Base-by-base conservation (phyloP, 192 early-diverging fungal species). In the Podila verticillata region DNA sequence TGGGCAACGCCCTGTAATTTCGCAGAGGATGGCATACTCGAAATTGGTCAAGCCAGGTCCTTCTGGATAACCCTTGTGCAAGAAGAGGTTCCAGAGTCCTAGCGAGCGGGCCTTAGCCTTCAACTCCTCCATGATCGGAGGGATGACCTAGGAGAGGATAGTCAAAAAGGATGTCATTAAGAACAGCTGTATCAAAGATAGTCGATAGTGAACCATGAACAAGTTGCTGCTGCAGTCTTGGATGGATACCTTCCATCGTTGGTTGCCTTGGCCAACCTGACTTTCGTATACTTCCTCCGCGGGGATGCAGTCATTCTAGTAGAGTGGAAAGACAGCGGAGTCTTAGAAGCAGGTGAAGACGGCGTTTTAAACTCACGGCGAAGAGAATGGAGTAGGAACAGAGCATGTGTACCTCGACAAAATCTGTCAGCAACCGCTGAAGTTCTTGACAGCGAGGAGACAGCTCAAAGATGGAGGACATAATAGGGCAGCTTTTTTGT, bases 1-100 rank as follows among this genome's bases (percentile, higher is more conserved):
- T 31, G 91, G 85, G 49, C 85, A 93, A 48, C 91, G 91, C 56
- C 98, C 98, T 71, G 93, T 95, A 64, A 95, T 75, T 75, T 98
- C 97, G 71, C 95, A 96, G 61, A 99, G 89, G 32, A 93, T 82
- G 7, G 93, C 94, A 83, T 99, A 99, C 74, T 99, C 98, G 66
- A 97, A 86, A 84, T 96, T 98, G 77, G 92, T 96, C 47, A 98
- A 82, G 20, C 96, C 96, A 15, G 95, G 90, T 49, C 95, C 90
- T 81, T 95, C 93, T 22, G 77, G 82, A 77, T 98, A 97, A 63
- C 92, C 88, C 63, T 88, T 89, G 22, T 91, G 88, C 69, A 98
- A 83, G 83, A 96, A 99, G 61, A 98, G 74, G 85, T 99, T 99
- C 98, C 98, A 99, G 29, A 99, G 91, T 7, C 97, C 98, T 20